Conservation (phyloP, 805 yeast species). For the Hanseniaspora lindneri region DNA sequence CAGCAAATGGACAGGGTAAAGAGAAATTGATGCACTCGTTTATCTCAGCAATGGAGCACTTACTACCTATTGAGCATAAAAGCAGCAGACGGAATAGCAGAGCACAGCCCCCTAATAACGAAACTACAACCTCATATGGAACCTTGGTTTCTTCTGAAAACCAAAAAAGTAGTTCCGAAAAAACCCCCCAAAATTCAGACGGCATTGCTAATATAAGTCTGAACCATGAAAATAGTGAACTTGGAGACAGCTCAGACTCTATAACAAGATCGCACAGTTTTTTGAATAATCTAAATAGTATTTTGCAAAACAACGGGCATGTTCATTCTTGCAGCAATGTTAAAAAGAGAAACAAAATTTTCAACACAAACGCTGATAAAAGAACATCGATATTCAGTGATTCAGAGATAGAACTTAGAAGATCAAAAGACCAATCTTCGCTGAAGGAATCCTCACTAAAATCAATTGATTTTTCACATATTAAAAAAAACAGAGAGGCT, state of each 20-base stretch:
- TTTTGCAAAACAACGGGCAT: constrained; percentile 1
- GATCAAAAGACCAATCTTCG: neutral
- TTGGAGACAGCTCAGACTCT: neutral
- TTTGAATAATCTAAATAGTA: constrained; percentile 2
- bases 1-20: neutral
- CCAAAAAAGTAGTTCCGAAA: neutral
- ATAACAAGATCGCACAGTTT: neutral
- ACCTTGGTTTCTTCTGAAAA: neutral
- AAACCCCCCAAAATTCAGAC: neutral
- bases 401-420: neutral
- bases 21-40: constrained; percentile 8
- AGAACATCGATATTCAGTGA: constrained; percentile 10
- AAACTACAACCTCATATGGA: too few relatives aligned
- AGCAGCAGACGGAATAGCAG: too few relatives aligned
- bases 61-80: constrained; percentile 7
- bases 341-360: neutral
- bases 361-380: neutral
- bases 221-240: neutral
- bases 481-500: neutral
- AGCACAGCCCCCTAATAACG: too few relatives aligned
- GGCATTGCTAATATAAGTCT: neutral
- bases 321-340: neutral
- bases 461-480: constrained; percentile 1
- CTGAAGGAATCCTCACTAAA: neutral
- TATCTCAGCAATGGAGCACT: constrained; percentile 11